These are phyloP conservation scores for Jamesozyma piceae DNA, from an alignment of 805 yeast species.

Conservation along the genomic window DNA sequence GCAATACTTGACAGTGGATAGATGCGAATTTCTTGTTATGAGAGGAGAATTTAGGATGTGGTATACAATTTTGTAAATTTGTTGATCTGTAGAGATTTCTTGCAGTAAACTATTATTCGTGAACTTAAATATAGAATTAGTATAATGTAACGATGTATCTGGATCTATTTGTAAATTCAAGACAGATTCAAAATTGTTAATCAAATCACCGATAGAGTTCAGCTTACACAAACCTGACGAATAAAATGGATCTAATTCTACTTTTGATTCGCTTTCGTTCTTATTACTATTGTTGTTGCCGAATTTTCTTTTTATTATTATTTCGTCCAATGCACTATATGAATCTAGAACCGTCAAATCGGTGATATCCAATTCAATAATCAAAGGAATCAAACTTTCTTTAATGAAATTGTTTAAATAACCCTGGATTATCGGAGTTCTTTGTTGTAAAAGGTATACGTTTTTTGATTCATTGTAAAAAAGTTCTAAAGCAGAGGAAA, in stretches of 20 bases:
- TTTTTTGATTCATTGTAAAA: constrained; percentile 36
- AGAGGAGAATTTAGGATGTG: constrained; percentile 22
- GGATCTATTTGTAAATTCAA: constrained; percentile 17
- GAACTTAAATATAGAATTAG: constrained; percentile 18
- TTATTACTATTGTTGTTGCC: constrained; percentile 2
- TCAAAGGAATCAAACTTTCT: constrained; percentile 43
- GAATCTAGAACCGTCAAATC: constrained; percentile 58
- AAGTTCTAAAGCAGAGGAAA: constrained; percentile 59
- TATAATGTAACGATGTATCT: constrained; percentile 9
- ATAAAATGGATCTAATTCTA: constrained; percentile 7
- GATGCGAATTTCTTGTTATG: constrained; percentile 1
- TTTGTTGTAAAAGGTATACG: constrained; percentile 60
- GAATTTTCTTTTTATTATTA: constrained; percentile 1
- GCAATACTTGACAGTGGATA: constrained; percentile 31
- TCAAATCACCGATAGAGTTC: constrained; percentile 16
- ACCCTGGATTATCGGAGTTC: constrained; percentile 77
- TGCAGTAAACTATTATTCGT: constrained; percentile 18
- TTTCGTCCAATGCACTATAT: constrained; percentile 43
- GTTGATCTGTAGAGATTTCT: constrained; percentile 23
- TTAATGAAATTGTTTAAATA: constrained; percentile 41
- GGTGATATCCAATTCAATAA: constrained; percentile 33
- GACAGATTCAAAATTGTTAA: constrained; percentile 15
- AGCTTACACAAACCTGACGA: constrained; percentile 22
- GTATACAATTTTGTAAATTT: constrained; percentile 21
- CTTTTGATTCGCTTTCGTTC: not conserved